Conservation (phyloP, 108 stramenopile species). For the Discostella stelligeroides region DNA sequence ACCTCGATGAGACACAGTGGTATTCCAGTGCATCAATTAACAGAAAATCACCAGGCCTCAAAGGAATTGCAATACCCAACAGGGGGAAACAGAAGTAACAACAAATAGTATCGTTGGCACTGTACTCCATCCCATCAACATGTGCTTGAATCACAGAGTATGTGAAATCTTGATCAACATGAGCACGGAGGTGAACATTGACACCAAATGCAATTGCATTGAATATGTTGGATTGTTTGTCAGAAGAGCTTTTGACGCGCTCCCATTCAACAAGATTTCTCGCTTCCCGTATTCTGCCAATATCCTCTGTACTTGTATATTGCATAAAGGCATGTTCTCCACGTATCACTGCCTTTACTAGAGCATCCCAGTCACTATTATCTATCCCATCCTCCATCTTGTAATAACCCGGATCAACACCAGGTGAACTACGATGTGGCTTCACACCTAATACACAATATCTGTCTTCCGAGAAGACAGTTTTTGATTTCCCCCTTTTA, state of each 20-base stretch:
- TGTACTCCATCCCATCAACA: neutral
- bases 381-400: neutral
- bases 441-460: too few species aligned
- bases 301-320: neutral
- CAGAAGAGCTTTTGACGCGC: neutral
- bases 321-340: neutral
- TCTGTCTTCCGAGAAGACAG: too few species aligned
- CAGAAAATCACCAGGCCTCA: constrained; percentile 10
- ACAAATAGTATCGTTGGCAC: too few species aligned
- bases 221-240: neutral
- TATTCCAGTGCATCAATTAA: constrained; percentile 1
- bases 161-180: constrained; percentile 2
- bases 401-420: neutral
- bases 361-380: neutral
- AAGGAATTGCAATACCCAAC: neutral
- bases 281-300: neutral
- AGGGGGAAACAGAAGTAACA: constrained; percentile 11
- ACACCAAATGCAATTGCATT: neutral
- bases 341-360: neutral
- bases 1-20: constrained; percentile 12
- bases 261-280: neutral
- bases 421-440: too few species aligned
- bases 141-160: neutral
- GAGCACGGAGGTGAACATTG: neutral
- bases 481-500: too few species aligned